A percentile compares a stretch with the other conserved stretches of the same genome.
phyloP scores from a whole-genome alignment of 805 yeast species.

The Diddensiella transvaalensis region DNA sequence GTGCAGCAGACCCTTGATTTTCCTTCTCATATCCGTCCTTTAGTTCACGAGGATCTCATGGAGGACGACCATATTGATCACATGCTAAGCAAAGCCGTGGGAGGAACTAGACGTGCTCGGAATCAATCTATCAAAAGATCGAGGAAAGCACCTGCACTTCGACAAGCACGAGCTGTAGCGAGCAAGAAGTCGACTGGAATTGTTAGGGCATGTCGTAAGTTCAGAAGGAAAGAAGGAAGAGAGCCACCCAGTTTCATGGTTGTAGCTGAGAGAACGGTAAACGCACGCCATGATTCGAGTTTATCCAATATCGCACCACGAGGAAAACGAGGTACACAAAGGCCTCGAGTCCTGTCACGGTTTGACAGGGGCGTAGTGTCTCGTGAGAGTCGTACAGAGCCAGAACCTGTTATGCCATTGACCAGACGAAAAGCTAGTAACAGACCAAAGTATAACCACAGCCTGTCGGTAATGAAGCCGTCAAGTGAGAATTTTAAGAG shows the following conservation, averaged over 20 bases:
- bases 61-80: neutral
- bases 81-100: neutral
- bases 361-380: neutral
- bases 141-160: neutral
- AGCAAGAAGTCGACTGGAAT: neutral
- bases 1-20: too few species aligned
- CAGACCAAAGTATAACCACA: neutral
- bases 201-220: neutral
- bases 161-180: too few species aligned
- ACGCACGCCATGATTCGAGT: neutral
- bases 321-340: too few species aligned
- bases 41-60: neutral
- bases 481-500: neutral
- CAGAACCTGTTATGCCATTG: too few species aligned
- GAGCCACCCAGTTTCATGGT: neutral
- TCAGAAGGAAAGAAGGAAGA: neutral
- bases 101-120: too few species aligned
- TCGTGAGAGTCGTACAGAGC: neutral
- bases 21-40: neutral
- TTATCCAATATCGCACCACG: neutral
- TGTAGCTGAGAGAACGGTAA: conserved; percentile 1
- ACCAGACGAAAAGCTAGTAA: neutral
- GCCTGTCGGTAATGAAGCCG: neutral
- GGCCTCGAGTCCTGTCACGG: neutral
- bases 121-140: too few species aligned